Evolutionary conservation across 2,329 filamentous ascomycete genomes (phyloP).

Genomic region (Arthrobotrys sinensis): DNA sequence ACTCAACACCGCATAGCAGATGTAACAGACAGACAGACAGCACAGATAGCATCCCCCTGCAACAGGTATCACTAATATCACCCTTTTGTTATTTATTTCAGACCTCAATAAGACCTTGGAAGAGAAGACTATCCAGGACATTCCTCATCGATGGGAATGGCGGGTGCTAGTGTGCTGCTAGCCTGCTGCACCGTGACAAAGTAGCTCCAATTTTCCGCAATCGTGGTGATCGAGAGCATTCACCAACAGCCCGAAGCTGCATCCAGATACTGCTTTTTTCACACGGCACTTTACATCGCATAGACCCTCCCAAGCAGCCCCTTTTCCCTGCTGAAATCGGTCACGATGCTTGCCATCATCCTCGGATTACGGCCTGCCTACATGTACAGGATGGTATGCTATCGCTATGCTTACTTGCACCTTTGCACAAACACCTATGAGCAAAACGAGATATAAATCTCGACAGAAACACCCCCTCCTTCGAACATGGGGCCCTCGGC

Average conservation of each 20-base stretch:
- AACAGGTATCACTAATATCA: not conserved
- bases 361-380: conserved; percentile 6
- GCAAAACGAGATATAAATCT: not conserved
- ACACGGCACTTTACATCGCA: conserved; percentile 40
- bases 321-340: conserved; percentile 39
- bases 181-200: conserved; percentile 24
- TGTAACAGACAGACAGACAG: too few species aligned
- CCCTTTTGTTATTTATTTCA: not conserved
- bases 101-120: conserved; percentile 1
- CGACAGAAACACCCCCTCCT: conserved; percentile 12
- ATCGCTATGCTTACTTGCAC: not conserved
- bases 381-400: not conserved
- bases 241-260: conserved; percentile 24
- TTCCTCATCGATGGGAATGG: conserved; percentile 46
- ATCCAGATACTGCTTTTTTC: conserved; percentile 55
- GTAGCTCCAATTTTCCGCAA: conserved; percentile 33
- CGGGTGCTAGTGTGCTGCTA: conserved; percentile 22
- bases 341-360: conserved; percentile 9
- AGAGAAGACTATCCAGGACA: conserved; percentile 17
- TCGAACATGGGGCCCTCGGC: conserved; percentile 24
- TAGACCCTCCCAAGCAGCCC: conserved; percentile 38
- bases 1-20: conserved; percentile 3
- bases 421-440: conserved; percentile 1
- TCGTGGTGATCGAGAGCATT: conserved; percentile 33
- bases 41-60: not conserved